Evolutionary conservation across 495 filamentous ascomycete genomes (phyloP), one percentile per base, ranked within the genome.

Genomic region (Friedmanniomyces simplex): DNA sequence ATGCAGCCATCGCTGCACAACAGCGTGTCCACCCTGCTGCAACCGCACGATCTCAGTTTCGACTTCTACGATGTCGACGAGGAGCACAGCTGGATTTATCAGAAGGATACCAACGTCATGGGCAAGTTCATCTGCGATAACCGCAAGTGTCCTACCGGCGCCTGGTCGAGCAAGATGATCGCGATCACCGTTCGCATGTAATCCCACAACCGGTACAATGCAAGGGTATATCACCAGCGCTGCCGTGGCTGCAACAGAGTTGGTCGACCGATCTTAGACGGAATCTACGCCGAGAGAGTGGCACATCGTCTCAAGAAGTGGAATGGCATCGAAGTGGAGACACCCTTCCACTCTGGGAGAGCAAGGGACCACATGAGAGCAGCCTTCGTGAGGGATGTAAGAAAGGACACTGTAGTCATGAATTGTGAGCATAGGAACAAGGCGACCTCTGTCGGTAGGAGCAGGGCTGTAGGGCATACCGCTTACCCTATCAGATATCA

Each of bases 291-390:
- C 54, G 73, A 77, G 57, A 69, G 77, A 57, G 68, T 80, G 12
- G 66, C 74, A 30, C 78, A 79, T 65, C 64, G 75, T 60, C 56
- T 80, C 24, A 75, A 73, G 65, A 73, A 72, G 60, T 80, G 76
- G 76, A 64, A 61, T 67, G 74, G 76, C 18, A 60, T 78, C 16
- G 57, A 67, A 52, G 55, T 73, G 49, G 64, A 74, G 47, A 41
- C 0, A 22, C 71, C 68, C 7, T 22, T 8, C 37, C 60, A 65
- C 56, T 65, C 57, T 42, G 61, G 50, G 34, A 61, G 28, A 72
- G 66, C 56, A 67, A 59, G 45, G 62, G 63, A 53, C 76, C 77
- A 50, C 76, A 78, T 57, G 32, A 69, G 49, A 70, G 60, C 16
- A 37, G 63, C 41, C 55, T 75, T 28, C 78, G 75, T 68, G 75